A percentile compares a stretch with the other conserved stretches of the same genome.
Evolutionary conservation across 2,329 filamentous ascomycete species (phyloP).

Genomic region (Alternaria tenuissima): DNA sequence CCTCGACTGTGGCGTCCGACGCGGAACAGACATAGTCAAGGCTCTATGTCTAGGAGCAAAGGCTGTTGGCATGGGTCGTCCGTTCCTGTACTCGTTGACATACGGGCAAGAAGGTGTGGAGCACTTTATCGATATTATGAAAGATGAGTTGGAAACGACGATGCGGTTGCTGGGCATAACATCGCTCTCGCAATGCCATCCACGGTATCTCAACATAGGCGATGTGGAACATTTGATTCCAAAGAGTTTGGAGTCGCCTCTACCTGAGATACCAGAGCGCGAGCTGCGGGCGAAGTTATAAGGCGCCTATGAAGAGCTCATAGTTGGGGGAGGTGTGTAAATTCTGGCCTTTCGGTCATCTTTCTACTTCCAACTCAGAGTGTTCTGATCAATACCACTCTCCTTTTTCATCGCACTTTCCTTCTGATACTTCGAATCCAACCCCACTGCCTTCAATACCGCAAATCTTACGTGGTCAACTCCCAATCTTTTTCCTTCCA

Average conservation of each 20-base stretch:
- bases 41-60: conserved; percentile 59
- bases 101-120: conserved; percentile 65
- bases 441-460: conserved; percentile 64
- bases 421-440: conserved; percentile 18
- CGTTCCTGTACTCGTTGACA: conserved; percentile 66
- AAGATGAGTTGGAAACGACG: conserved; percentile 40
- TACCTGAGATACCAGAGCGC: background rate
- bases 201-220: conserved; percentile 62
- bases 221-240: conserved; percentile 33
- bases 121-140: conserved; percentile 36
- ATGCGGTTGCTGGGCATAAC: conserved; percentile 71
- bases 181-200: conserved; percentile 64
- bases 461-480: conserved; percentile 70
- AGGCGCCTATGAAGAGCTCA: background rate
- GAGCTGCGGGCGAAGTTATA: background rate
- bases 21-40: conserved; percentile 69
- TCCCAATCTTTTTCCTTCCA: conserved; percentile 61
- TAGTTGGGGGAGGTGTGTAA: rapidly evolving
- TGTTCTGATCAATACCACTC: background rate
- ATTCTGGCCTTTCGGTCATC: background rate
- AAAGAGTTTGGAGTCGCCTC: background rate
- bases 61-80: conserved; percentile 68
- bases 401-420: conserved; percentile 5
- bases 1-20: conserved; percentile 70
- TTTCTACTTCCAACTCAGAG: background rate